Percentiles rank a stretch among this genome's conserved stretches.
Conservation (phyloP, 1,284 basidiomycete genomes). For the Inonotus obliquus region DNA sequence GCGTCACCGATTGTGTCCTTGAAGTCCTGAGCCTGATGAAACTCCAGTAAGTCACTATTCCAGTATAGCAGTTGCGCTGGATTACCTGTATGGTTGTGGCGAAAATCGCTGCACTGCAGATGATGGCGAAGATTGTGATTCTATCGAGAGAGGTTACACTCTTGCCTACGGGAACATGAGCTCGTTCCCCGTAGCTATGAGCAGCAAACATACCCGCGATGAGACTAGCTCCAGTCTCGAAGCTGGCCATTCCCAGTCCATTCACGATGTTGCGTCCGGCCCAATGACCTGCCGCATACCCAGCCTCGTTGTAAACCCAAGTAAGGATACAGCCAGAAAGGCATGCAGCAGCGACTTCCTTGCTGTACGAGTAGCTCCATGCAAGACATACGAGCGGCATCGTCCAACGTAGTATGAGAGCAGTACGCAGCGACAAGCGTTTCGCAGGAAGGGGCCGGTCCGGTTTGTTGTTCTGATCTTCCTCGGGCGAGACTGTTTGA, state of each 20-base stretch:
- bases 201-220: constrained; percentile 28
- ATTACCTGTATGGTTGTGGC: constrained; percentile 29
- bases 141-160: constrained; percentile 19
- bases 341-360: constrained; percentile 22
- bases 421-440: constrained; percentile 24
- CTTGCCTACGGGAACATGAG: constrained; percentile 19
- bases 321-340: constrained; percentile 20
- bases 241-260: constrained; percentile 27
- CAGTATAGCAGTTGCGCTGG: background rate
- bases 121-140: constrained; percentile 22
- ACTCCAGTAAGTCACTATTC: background rate
- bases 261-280: constrained; percentile 30
- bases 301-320: constrained; percentile 28
- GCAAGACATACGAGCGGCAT: constrained; percentile 24
- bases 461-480: constrained; percentile 32
- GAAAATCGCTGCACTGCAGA: constrained; percentile 26
- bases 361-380: constrained; percentile 24
- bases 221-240: constrained; percentile 30
- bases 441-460: constrained; percentile 34
- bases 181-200: constrained; percentile 23
- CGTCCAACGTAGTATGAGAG: constrained; percentile 29
- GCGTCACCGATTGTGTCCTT: constrained; percentile 32
- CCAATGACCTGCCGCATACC: constrained; percentile 23
- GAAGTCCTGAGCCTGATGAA: constrained; percentile 29
- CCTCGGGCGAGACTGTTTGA: constrained; percentile 30